Conservation (phyloP, 805 yeast genomes). For the Yarrowia porcina region DNA sequence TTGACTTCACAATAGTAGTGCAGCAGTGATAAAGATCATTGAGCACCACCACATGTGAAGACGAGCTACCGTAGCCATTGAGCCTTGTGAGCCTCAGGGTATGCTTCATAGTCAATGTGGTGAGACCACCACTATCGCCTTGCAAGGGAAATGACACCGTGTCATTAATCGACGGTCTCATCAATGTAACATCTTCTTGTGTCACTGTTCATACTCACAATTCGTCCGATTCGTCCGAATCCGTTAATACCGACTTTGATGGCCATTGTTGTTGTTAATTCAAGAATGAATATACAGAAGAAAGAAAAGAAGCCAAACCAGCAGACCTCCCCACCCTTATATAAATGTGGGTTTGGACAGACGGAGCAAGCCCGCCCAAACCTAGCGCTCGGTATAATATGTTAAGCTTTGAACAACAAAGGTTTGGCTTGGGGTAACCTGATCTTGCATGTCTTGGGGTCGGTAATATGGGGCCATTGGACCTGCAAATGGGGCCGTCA, state of each 20-base stretch:
- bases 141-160: no score
- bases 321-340: constrained; percentile 1
- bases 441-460: no score
- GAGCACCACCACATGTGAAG: no score
- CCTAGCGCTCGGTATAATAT: constrained; percentile 16
- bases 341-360: constrained; percentile 10
- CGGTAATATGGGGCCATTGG: background rate
- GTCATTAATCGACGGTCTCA: background rate
- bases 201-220: no score
- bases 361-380: constrained; percentile 23
- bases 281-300: constrained; percentile 10
- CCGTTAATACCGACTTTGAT: constrained; percentile 87
- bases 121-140: no score
- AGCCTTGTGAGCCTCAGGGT: no score
- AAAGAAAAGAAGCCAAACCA: background rate
- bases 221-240: constrained; percentile 92
- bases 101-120: no score
- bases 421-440: constrained; percentile 21
- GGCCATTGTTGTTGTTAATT: constrained; percentile 35
- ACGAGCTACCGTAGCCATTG: no score
- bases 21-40: no score
- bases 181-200: background rate
- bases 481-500: background rate
- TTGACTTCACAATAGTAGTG: no score
- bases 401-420: constrained; percentile 17